Base-by-base conservation (phyloP, 208 protist species). In the Sergeia podlipaevii region DNA sequence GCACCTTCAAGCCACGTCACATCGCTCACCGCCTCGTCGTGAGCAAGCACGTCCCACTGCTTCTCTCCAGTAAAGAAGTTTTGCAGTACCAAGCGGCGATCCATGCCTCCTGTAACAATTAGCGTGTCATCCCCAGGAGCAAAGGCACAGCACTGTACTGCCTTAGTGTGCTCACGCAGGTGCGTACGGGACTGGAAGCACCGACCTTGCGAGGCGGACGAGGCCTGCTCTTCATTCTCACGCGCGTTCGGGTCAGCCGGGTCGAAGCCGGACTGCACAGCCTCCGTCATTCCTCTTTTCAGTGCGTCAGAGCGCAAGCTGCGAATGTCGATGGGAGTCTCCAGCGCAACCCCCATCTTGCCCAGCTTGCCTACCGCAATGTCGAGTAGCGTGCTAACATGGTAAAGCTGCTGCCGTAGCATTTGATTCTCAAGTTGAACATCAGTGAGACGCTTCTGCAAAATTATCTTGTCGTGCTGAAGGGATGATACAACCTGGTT, bases 321-420 rank as follows among this genome's bases (percentile, higher is more conserved):
- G 26, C 81, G 74, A 49, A 95, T 84, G 47, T 85, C 78, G 42
- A 91, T 71, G 8, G 87, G 83, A 4, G 80, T 77, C 50, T 94
- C 83, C 2, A 91, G 46, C 10, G 68, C 75, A 28, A 95, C 78
- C 27, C 87, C 87, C 49, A 82, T 60, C 4, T 70, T 75, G 34
- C 63, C 75, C 2, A 95, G 60, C 49, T 90, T 90, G 60, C 81
- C 88, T n/a, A 95, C 79, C 15, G 87, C 83, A 23, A 90, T 80
- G 50, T 95, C 87, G 21, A 95, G 77, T 20, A 95, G 48, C 5
- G 81, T 62, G 52, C 77, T 87, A 20, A 91, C 54, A 18, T 86
- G 74, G 65, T 87, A 91, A 10, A 95, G 70, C 38, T 95, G 87
- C 37, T 75, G 74, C 5, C 80, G 80, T n/a, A 95, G 59, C 17